Percentiles rank a stretch among this genome's conserved stretches.
Evolutionary conservation across 1,284 basidiomycete species (phyloP).

Genomic region (Laetiporus sulphureus): DNA sequence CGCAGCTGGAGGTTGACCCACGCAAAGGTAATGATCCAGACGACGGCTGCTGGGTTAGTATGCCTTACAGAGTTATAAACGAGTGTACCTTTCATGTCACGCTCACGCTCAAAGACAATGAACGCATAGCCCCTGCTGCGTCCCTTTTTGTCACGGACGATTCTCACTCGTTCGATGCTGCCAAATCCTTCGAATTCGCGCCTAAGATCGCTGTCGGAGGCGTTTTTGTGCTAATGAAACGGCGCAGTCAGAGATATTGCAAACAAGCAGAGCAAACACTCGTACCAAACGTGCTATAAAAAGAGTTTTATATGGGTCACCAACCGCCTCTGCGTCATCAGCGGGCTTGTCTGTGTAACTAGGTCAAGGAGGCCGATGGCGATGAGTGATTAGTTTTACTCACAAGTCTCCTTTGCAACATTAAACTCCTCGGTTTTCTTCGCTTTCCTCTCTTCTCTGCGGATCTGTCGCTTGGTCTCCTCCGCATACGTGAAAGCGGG

Average conservation of each 20-base stretch:
- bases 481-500: conserved; percentile 71
- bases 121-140: conserved; percentile 94
- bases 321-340: conserved; percentile 88
- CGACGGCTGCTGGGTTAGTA: conserved; percentile 19
- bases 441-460: conserved; percentile 76
- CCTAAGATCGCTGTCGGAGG: conserved; percentile 86
- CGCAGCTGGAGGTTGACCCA: conserved; percentile 56
- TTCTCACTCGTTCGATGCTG: conserved; percentile 85
- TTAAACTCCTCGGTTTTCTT: conserved; percentile 76
- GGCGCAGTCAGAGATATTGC: too few species aligned
- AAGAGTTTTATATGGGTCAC: conserved; percentile 97
- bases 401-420: conserved; percentile 78
- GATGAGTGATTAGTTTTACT: conserved; percentile 25
- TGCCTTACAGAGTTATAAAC: conserved; percentile 4
- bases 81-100: conserved; percentile 93
- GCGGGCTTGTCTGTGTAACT: conserved; percentile 72
- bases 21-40: conserved; percentile 14
- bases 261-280: conserved; percentile 17
- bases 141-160: conserved; percentile 86
- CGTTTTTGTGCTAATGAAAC: conserved; percentile 67
- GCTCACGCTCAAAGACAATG: conserved; percentile 94
- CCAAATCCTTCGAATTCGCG: conserved; percentile 96
- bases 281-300: conserved; percentile 90
- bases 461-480: conserved; percentile 72
- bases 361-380: conserved; percentile 8